These are phyloP conservation scores for Stellera chamaejasme DNA, from an alignment of 345 rosid genomes.

Conservation along the genomic window DNA sequence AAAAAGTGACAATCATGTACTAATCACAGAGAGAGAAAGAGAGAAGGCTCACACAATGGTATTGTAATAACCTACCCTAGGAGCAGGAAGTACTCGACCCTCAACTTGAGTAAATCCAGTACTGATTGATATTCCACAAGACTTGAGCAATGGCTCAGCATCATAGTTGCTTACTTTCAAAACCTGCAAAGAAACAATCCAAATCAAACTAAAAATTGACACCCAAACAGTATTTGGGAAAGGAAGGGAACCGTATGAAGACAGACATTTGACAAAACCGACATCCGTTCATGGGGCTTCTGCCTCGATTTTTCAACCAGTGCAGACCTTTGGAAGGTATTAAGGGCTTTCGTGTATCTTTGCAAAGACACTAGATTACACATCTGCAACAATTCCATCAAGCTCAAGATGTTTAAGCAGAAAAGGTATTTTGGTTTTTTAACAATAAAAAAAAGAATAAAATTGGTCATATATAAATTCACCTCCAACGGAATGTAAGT, in stretches of 20 bases:
- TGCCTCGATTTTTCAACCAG: slow-evolving; percentile 91
- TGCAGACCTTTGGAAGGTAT: slow-evolving; percentile 63
- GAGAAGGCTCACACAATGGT: not conserved
- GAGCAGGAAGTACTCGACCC: slow-evolving; percentile 72
- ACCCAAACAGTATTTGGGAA: not conserved
- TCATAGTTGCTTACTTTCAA: slow-evolving; percentile 59
- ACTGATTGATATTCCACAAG: slow-evolving; percentile 61
- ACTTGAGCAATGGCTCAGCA: slow-evolving; percentile 55
- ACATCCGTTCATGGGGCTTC: slow-evolving; percentile 89
- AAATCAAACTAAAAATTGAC: slow-evolving; percentile 1
- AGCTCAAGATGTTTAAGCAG: not conserved
- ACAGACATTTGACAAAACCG: slow-evolving; percentile 51
- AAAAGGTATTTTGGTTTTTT: too few species aligned
- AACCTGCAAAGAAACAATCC: slow-evolving; percentile 36
- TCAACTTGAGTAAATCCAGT: slow-evolving; percentile 63
- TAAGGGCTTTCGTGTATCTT: slow-evolving; percentile 78
- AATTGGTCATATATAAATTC: not conserved
- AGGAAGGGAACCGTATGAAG: not conserved
- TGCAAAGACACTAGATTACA: slow-evolving; percentile 74
- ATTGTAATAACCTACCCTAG: slow-evolving; percentile 34
- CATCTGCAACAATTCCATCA: slow-evolving; percentile 33
- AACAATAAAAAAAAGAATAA: not conserved
- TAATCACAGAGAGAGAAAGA: not conserved
- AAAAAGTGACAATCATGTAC: slow-evolving; percentile 2
- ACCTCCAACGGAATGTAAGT: slow-evolving; percentile 58